Conservation (phyloP, 768 basidiomycete genomes). For the Boletus subcaerulescens region DNA sequence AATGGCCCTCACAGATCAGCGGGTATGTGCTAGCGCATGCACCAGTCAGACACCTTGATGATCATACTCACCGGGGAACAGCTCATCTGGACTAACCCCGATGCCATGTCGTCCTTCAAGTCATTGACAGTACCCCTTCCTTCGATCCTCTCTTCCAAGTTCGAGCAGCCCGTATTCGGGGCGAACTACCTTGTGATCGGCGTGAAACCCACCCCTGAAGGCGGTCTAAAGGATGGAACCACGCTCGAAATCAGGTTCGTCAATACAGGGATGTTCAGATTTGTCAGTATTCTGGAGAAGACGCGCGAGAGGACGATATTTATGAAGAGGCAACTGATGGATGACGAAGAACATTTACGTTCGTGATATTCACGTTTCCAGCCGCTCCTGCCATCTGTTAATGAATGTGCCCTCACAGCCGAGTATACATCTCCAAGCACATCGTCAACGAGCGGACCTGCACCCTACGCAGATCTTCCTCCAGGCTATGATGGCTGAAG, state of each 20-base stretch:
- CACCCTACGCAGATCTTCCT: slow-evolving; percentile 26
- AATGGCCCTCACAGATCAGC: slow-evolving; percentile 66
- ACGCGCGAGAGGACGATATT: slow-evolving; percentile 71
- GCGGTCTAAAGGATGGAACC: slow-evolving; percentile 65
- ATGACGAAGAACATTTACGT: slow-evolving; percentile 34
- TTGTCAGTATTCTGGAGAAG: slow-evolving; percentile 71
- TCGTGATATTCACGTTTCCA: slow-evolving; percentile 12
- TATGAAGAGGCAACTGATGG: slow-evolving; percentile 57
- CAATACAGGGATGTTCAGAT: slow-evolving; percentile 68
- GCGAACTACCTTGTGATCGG: slow-evolving; percentile 66
- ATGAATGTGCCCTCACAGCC: slow-evolving; percentile 14
- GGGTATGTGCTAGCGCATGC: slow-evolving; percentile 44
- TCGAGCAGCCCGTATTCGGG: slow-evolving; percentile 73
- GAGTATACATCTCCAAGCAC: slow-evolving; percentile 28
- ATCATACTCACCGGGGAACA: slow-evolving; percentile 28
- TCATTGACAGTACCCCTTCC: slow-evolving; percentile 56
- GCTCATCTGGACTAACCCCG: slow-evolving; percentile 59
- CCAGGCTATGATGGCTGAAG: slow-evolving; percentile 29
- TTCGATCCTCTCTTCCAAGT: slow-evolving; percentile 64
- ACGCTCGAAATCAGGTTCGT: slow-evolving; percentile 65
- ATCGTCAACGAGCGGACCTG: slow-evolving; percentile 14
- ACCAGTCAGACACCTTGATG: not conserved
- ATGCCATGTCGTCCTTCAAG: slow-evolving; percentile 35
- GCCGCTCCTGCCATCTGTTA: not conserved
- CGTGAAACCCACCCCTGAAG: slow-evolving; percentile 61